Evolutionary conservation across 768 basidiomycete species (phyloP), one percentile per base, ranked within the genome.

Genomic region (Amyloporia xantha): DNA sequence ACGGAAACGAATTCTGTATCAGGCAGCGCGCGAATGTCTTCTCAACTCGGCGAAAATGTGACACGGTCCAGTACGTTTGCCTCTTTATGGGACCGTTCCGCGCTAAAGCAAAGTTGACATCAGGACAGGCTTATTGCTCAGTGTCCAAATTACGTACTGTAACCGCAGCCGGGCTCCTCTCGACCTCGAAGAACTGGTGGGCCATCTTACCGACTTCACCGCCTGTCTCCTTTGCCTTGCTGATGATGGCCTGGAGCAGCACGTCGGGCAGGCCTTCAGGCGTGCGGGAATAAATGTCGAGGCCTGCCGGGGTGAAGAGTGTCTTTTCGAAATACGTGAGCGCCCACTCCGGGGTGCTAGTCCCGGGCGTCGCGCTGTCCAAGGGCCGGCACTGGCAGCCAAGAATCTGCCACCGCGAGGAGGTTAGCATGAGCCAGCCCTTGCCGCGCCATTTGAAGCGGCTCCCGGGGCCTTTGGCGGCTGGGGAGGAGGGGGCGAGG

Each of bases 221-320:
- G 5, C 59, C 61, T 2, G 60, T 49, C 5, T 23, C 54, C 48
- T 53, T 40, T 15, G 50, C 39, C 35, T 41, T 41, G 12, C 6
- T 26, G 13, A 57, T 20, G 27, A 63, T 53, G 41, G 57, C 58
- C 23, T 41, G 26, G 1, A 57, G 51, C 10, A 62, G 51, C 2
- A 17, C 25, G 12, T 23, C 45, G 2, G 49, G 55, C 13, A 64
- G 39, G 2, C 54, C 56, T 9, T 36, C 36, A 5, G 58, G 41
- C 5, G 49, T 40, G 17, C 62, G 51, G 15, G 58, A 45, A 52
- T 72, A 73, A 41, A 73, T 64, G 54, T 73, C 72, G 17, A 73
- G 56, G 0, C 72, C 72, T 17, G 70, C 67, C 5, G 72, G 70
- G 0, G 72, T 72, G 63, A 73, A 73, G 13, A 72, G 59, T 10